phyloP scores from a whole-genome alignment of 2,329 filamentous ascomycete genomes.

The Microsporum ferrugineum region DNA sequence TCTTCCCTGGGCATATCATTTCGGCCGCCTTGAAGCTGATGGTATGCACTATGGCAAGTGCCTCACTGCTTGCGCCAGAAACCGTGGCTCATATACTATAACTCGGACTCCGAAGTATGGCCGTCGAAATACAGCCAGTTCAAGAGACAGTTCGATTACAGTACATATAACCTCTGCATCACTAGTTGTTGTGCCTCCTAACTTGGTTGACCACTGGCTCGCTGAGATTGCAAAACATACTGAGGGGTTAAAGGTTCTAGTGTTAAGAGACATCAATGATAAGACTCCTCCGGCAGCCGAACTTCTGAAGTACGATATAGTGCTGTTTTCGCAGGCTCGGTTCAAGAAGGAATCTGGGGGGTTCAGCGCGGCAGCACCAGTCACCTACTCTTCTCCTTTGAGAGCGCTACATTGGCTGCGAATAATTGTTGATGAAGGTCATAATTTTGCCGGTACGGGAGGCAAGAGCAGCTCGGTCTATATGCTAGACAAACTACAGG shows the following conservation, averaged over 20 bases:
- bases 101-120: constrained; percentile 33
- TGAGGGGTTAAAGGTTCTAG: constrained; percentile 50
- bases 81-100: constrained; percentile 50
- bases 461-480: constrained; percentile 48
- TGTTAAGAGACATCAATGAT: constrained; percentile 44
- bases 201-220: constrained; percentile 74
- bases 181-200: constrained; percentile 69
- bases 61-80: constrained; percentile 44
- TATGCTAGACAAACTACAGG: constrained; percentile 42
- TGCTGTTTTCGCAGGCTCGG: constrained; percentile 62
- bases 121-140: constrained; percentile 33
- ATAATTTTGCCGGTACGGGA: constrained; percentile 61
- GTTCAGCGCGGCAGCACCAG: constrained; percentile 27
- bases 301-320: constrained; percentile 58
- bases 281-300: constrained; percentile 46
- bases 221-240: constrained; percentile 73
- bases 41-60: constrained; percentile 46
- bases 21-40: constrained; percentile 41
- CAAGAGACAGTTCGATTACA: constrained; percentile 4
- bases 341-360: constrained; percentile 55
- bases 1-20: constrained; percentile 58
- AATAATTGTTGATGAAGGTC: constrained; percentile 85
- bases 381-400: constrained; percentile 50
- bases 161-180: constrained; percentile 42
- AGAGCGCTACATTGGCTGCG: constrained; percentile 69